Evolutionary conservation across 768 basidiomycete genomes (phyloP).

Genomic region (Psilocybe azurescens): DNA sequence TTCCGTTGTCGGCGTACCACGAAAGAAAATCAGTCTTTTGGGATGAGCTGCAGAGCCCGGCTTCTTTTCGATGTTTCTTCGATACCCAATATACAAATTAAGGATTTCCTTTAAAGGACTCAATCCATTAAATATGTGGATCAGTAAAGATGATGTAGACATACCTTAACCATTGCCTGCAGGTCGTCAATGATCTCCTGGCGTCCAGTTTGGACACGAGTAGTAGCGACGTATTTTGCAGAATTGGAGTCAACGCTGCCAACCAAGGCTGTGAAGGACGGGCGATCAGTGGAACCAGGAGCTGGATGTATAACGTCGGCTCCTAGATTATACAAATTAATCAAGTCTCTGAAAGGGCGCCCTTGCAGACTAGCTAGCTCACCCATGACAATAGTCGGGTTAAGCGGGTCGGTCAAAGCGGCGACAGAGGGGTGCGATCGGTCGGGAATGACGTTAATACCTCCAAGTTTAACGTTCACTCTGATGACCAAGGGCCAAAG

Average conservation of each 20-base stretch:
- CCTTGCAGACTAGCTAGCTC: constrained; percentile 14
- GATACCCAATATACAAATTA: constrained; percentile 61
- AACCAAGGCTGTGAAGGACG: constrained; percentile 85
- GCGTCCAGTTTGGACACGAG: constrained; percentile 68
- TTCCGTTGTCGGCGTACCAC: constrained; percentile 47
- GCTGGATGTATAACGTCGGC: constrained; percentile 87
- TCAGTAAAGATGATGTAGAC: constrained; percentile 2
- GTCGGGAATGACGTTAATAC: constrained; percentile 81
- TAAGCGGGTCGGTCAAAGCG: constrained; percentile 66
- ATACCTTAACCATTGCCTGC: constrained; percentile 64
- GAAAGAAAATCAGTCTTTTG: constrained; percentile 76
- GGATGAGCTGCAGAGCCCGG: constrained; percentile 45
- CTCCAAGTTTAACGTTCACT: constrained; percentile 87
- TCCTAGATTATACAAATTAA: constrained; percentile 40
- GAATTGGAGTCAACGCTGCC: constrained; percentile 78
- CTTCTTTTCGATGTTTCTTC: constrained; percentile 53
- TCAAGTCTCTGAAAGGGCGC: too few relatives aligned
- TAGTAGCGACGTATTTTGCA: constrained; percentile 74
- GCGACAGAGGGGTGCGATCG: constrained; percentile 55
- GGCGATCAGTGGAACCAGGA: constrained; percentile 75
- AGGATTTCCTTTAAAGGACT: constrained; percentile 51
- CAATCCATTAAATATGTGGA: neutral
- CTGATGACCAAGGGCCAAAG: constrained; percentile 36
- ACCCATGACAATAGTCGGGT: constrained; percentile 85
- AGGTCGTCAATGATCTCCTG: constrained; percentile 81